phyloP scores from a whole-genome alignment of 106 monocot genomes.

The Vanilla planifolia region DNA sequence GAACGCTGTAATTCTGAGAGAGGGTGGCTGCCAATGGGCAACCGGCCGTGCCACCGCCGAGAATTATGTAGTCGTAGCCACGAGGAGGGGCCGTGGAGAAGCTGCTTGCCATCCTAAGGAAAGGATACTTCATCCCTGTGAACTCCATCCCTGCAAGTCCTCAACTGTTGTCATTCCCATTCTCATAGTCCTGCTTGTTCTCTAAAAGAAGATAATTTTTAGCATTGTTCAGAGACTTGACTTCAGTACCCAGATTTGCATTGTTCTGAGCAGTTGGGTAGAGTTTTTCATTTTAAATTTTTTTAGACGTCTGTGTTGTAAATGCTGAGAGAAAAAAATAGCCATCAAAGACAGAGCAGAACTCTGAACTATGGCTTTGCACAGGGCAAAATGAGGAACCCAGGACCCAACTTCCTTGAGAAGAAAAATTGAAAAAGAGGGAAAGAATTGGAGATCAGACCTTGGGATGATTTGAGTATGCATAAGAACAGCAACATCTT shows the following conservation, averaged over 20 bases:
- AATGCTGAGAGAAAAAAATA: neutral
- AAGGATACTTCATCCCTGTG: constrained; percentile 2
- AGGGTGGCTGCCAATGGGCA: constrained; percentile 76
- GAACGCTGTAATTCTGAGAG: constrained; percentile 48
- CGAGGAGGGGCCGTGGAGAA: constrained; percentile 15
- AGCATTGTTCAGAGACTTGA: too few relatives aligned
- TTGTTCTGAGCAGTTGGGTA: too few relatives aligned
- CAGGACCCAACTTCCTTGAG: neutral
- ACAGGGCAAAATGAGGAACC: too few relatives aligned
- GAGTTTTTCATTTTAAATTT: too few relatives aligned
- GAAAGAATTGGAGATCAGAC: constrained; percentile 10
- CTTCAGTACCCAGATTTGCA: too few relatives aligned
- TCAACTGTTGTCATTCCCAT: neutral
- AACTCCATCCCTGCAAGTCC: constrained; percentile 23
- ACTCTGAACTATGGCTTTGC: too few relatives aligned
- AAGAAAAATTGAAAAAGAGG: neutral
- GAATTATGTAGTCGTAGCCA: constrained; percentile 53
- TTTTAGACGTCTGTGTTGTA: neutral
- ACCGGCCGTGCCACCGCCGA: constrained; percentile 70
- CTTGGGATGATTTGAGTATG: constrained; percentile 27
- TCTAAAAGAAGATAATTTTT: too few relatives aligned
- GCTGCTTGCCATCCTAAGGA: constrained; percentile 40
- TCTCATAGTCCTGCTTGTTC: too few relatives aligned
- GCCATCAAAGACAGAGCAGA: neutral
- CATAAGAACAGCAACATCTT: constrained; percentile 31